Evolutionary conservation across 306 rosid genomes (phyloP).

Genomic region (Pueraria montana): DNA sequence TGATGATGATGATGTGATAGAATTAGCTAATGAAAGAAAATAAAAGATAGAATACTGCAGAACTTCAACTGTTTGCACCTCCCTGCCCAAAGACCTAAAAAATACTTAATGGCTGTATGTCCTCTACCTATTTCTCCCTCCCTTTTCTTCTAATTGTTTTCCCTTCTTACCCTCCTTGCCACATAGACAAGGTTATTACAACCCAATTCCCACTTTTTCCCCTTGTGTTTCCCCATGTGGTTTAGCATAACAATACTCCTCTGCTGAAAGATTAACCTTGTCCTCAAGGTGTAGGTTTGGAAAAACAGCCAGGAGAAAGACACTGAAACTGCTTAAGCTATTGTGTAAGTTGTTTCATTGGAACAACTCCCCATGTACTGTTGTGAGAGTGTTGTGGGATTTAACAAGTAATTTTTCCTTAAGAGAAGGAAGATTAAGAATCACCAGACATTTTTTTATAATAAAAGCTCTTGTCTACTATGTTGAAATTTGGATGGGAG

Average conservation of each 20-base stretch:
- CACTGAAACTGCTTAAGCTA: not conserved
- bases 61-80: not conserved
- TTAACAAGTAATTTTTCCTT: not conserved
- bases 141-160: not conserved
- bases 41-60: not conserved
- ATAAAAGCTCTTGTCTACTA: not conserved
- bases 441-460: not conserved
- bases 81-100: slow-evolving; percentile 3
- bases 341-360: not conserved
- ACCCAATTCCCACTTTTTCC: not conserved
- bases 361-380: not conserved
- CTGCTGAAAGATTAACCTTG: not conserved
- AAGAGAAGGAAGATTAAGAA: not conserved
- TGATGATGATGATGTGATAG: not conserved
- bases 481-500: not conserved
- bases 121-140: not conserved
- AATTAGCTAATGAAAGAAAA: not conserved
- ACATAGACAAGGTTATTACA: not conserved
- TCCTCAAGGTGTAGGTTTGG: not conserved
- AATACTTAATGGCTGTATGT: not conserved
- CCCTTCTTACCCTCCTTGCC: not conserved
- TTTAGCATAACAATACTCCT: not conserved
- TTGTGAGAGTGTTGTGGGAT: not conserved
- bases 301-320: not conserved
- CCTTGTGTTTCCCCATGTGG: not conserved